phyloP scores from a whole-genome alignment of 345 rosid species.

The Moringa oleifera region DNA sequence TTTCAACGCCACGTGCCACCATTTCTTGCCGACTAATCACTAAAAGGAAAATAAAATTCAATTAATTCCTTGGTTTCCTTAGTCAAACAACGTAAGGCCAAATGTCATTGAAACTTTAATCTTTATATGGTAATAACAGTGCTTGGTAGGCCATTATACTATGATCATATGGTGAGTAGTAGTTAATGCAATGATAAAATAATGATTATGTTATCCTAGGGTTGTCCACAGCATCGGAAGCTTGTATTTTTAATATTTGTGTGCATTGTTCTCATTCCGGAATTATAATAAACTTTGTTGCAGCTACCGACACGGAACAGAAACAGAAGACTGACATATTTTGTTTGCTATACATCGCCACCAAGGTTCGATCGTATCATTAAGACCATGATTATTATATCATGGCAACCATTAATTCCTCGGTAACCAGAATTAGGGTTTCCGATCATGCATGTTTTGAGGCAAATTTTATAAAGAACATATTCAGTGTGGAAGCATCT shows the following conservation, averaged over 20 bases:
- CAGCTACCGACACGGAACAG: conserved; percentile 18
- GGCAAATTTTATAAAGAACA: conserved; percentile 5
- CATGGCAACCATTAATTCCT: conserved; percentile 34
- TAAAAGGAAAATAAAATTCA: no score
- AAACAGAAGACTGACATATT: conserved; percentile 23
- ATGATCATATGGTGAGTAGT: no score
- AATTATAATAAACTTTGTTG: background rate
- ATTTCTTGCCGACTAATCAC: no score
- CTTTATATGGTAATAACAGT: no score
- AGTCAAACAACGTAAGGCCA: no score
- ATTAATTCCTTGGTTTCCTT: no score
- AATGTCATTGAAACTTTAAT: no score
- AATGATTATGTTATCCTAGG: conserved; percentile 5
- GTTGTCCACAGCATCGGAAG: conserved; percentile 42
- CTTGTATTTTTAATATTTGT: background rate
- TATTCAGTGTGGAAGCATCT: conserved; percentile 20
- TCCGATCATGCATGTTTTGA: conserved; percentile 16
- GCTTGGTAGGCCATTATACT: no score
- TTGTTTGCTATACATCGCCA: conserved; percentile 17
- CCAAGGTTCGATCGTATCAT: conserved; percentile 3
- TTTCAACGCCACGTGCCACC: no score
- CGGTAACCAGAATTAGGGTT: conserved; percentile 27
- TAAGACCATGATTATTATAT: background rate
- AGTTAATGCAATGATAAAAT: no score
- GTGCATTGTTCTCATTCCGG: background rate